Conservation (phyloP, 2,329 filamentous ascomycete genomes). For the Aureobasidium sp. region DNA sequence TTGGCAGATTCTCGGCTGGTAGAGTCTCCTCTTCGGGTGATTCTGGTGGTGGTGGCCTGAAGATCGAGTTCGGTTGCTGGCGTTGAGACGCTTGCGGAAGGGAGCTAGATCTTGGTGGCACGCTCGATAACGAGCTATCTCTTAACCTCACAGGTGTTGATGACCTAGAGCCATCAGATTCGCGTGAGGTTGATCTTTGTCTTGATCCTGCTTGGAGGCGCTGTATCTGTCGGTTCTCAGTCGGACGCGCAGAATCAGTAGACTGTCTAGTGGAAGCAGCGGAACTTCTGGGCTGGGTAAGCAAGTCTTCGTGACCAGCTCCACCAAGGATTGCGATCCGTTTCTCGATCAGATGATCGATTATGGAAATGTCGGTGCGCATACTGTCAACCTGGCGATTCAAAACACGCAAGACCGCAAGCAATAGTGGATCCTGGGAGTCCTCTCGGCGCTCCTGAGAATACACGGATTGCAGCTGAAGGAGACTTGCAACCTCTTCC, state of each 20-base stretch:
- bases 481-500: slow-evolving; percentile 26
- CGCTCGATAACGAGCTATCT: neutral
- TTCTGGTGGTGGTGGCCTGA: slow-evolving; percentile 29
- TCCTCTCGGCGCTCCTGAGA: slow-evolving; percentile 30
- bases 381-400: slow-evolving; percentile 35
- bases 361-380: slow-evolving; percentile 36
- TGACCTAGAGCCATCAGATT: neutral
- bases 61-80: slow-evolving; percentile 17
- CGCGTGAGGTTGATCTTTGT: neutral
- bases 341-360: slow-evolving; percentile 40
- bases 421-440: slow-evolving; percentile 31
- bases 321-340: slow-evolving; percentile 41
- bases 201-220: slow-evolving; percentile 1
- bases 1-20: neutral
- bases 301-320: slow-evolving; percentile 16
- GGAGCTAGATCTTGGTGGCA: slow-evolving; percentile 7
- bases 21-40: slow-evolving; percentile 10
- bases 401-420: slow-evolving; percentile 35
- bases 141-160: neutral
- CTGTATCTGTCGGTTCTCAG: slow-evolving; percentile 1
- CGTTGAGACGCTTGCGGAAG: neutral
- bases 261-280: neutral
- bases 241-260: neutral
- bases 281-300: slow-evolving; percentile 1
- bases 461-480: slow-evolving; percentile 24